These are phyloP conservation scores for Ceratocystis ficicola DNA, from an alignment of 2,329 filamentous ascomycete genomes.

Conservation along the genomic window DNA sequence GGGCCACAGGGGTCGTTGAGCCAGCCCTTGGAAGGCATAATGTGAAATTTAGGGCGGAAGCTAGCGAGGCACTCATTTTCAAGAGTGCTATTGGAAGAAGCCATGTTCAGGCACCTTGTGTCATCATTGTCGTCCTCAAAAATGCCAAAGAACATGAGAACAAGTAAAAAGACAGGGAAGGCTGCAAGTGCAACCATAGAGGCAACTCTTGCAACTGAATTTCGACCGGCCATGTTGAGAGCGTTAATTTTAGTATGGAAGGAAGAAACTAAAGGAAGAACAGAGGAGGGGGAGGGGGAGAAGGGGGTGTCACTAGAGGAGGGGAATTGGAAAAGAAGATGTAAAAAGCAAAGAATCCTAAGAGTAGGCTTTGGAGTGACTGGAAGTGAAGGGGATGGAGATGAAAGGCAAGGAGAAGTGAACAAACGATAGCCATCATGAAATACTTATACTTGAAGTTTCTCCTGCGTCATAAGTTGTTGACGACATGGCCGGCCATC, in stretches of 20 bases:
- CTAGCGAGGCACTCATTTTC: slow-evolving; percentile 15
- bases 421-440: background rate
- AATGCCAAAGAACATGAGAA: too few relatives aligned
- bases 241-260: background rate
- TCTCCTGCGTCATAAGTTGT: background rate
- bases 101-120: slow-evolving; percentile 13
- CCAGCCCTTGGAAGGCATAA: slow-evolving; percentile 32
- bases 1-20: slow-evolving; percentile 37
- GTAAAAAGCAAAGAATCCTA: slow-evolving; percentile 3
- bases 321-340: background rate
- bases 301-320: background rate
- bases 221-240: slow-evolving; percentile 16
- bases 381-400: background rate
- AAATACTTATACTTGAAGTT: background rate
- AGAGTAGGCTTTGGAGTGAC: background rate
- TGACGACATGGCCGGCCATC: background rate
- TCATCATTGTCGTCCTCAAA: background rate
- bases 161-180: background rate
- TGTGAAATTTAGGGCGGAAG: slow-evolving; percentile 30
- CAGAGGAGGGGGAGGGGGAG: slow-evolving; percentile 6
- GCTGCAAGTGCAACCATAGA: slow-evolving; percentile 14
- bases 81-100: slow-evolving; percentile 16
- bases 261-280: slow-evolving; percentile 3
- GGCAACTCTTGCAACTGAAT: slow-evolving; percentile 5
- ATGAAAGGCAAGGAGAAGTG: background rate